phyloP scores from a whole-genome alignment of 2,329 filamentous ascomycete genomes.

The Nemania sp. region DNA sequence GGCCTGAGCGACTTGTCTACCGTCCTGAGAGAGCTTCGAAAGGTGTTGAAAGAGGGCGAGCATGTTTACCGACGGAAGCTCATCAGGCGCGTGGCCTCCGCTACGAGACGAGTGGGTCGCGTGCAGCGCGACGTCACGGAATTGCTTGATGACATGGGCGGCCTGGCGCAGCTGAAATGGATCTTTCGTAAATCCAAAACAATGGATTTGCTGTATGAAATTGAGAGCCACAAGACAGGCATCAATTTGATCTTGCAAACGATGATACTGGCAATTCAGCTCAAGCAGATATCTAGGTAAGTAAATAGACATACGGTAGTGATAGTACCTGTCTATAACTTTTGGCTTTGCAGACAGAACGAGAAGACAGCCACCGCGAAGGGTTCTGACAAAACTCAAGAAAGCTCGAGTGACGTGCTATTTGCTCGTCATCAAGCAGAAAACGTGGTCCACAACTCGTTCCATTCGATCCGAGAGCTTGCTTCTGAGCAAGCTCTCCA shows the following conservation, averaged over 20 bases:
- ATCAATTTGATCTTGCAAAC: conserved; percentile 12
- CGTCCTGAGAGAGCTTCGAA: background rate
- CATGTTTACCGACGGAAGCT: conserved; percentile 11
- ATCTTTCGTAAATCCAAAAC: conserved; percentile 4
- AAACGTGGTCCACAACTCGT: conserved; percentile 1
- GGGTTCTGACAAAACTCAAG: background rate
- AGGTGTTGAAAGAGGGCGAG: conserved; percentile 3
- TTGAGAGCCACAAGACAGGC: conserved; percentile 16
- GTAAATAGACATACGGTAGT: background rate
- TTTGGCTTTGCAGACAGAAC: background rate
- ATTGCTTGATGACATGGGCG: background rate
- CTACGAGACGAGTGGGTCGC: background rate
- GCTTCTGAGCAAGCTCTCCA: background rate
- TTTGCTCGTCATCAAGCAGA: conserved; percentile 4
- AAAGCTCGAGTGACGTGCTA: background rate
- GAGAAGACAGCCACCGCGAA: background rate
- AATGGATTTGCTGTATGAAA: background rate
- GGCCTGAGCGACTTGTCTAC: conserved; percentile 6
- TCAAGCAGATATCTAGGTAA: conserved; percentile 7
- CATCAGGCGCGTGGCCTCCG: conserved; percentile 1
- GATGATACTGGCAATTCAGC: conserved; percentile 6
- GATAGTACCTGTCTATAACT: background rate
- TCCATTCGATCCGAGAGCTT: conserved; percentile 4
- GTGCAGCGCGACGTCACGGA: background rate
- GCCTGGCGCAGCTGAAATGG: conserved; percentile 5